A percentile compares a stretch with the other conserved stretches of the same genome.
phyloP scores from a whole-genome alignment of 2,329 filamentous ascomycete species.

The Curvularia verruculosa region DNA sequence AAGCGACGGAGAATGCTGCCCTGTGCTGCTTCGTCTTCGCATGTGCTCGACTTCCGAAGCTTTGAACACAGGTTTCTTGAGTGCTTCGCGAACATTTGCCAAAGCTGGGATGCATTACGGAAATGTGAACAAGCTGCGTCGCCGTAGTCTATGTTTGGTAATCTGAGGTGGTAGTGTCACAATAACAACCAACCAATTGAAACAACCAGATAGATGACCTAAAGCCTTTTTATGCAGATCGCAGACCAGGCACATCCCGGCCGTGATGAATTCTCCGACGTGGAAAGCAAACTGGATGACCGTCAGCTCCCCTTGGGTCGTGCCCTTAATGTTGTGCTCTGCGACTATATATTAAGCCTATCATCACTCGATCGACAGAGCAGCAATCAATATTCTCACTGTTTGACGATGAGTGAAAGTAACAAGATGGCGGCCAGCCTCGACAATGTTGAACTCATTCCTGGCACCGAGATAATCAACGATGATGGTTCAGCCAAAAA shows the following conservation, averaged over 20 bases:
- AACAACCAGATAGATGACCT: neutral
- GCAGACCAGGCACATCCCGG: neutral
- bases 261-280: neutral
- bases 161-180: neutral
- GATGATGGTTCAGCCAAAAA: conserved; percentile 31
- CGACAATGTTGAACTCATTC: conserved; percentile 29
- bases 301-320: neutral
- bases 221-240: neutral
- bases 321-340: neutral
- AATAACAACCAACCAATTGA: neutral
- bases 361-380: neutral
- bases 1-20: neutral
- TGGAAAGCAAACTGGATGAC: neutral
- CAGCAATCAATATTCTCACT: neutral
- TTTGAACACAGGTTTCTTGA: neutral
- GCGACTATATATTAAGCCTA: neutral
- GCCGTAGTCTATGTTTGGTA: neutral
- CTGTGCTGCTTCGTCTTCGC: neutral
- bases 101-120: neutral
- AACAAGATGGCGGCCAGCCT: conserved; percentile 21
- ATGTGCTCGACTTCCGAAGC: neutral
- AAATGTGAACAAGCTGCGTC: conserved; percentile 1
- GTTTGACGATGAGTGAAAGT: neutral
- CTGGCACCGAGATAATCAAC: conserved; percentile 40
- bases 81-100: neutral